Evolutionary conservation across 2,329 filamentous ascomycete species (phyloP).

Genomic region (Aureobasidium namibiae): DNA sequence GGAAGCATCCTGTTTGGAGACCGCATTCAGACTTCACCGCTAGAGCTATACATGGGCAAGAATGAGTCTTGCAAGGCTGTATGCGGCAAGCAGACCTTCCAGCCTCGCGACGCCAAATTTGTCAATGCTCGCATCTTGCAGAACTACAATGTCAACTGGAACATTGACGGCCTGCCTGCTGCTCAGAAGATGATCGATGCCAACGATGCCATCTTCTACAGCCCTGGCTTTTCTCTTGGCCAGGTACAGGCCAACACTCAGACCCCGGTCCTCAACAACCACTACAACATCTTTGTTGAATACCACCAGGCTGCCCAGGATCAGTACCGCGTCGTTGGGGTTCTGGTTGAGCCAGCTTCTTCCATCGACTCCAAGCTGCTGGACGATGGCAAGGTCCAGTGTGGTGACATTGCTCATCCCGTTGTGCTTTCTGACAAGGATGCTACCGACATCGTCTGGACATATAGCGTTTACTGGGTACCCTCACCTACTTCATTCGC

Average conservation of each 20-base stretch:
- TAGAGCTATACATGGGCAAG: conserved; percentile 74
- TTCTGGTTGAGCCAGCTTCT: conserved; percentile 77
- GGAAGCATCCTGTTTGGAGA: conserved; percentile 97
- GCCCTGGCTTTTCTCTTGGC: conserved; percentile 74
- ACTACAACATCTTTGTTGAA: conserved; percentile 89
- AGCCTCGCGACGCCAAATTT: conserved; percentile 61
- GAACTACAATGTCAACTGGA: conserved; percentile 89
- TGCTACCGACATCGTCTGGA: conserved; percentile 65
- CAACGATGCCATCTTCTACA: conserved; percentile 75
- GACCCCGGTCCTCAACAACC: conserved; percentile 69
- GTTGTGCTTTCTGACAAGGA: conserved; percentile 58
- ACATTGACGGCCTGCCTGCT: conserved; percentile 88
- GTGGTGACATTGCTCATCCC: conserved; percentile 48
- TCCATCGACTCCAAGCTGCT: conserved; percentile 48
- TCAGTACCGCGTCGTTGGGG: conserved; percentile 82
- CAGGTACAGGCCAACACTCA: conserved; percentile 57
- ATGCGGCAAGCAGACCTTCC: conserved; percentile 60
- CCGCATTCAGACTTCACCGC: conserved; percentile 92
- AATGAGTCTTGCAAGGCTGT: conserved; percentile 83
- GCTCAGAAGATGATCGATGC: conserved; percentile 75
- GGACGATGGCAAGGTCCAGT: conserved; percentile 52
- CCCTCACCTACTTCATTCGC: conserved; percentile 83
- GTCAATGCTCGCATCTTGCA: conserved; percentile 75
- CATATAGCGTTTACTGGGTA: conserved; percentile 87
- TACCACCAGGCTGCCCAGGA: conserved; percentile 72